A percentile compares a stretch with the other conserved stretches of the same genome.
Evolutionary conservation across 192 early-diverging fungal species (phyloP).

Genomic region (Jimgerdemannia lactiflua): DNA sequence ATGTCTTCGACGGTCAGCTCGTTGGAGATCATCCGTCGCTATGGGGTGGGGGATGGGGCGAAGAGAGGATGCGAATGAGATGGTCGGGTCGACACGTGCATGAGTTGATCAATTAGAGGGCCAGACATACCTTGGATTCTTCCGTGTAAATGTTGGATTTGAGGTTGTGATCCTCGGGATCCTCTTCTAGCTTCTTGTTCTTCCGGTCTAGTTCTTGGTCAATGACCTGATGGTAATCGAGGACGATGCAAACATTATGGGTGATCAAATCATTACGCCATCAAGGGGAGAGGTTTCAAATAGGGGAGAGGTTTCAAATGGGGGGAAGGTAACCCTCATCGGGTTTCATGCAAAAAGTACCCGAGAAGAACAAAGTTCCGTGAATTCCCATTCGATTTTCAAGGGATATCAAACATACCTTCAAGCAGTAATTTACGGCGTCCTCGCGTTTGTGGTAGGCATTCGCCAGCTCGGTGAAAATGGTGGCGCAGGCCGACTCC

Average conservation of each 20-base stretch:
- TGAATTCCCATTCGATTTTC: not conserved
- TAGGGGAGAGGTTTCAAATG: not conserved
- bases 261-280: no score
- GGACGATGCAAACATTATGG: no score
- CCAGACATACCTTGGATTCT: slow-evolving; percentile 50
- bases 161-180: slow-evolving; percentile 51
- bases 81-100: no score
- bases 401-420: slow-evolving; percentile 29
- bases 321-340: not conserved
- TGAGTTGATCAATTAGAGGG: not conserved
- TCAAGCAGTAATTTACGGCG: slow-evolving; percentile 64
- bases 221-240: slow-evolving; percentile 23
- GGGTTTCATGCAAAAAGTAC: not conserved
- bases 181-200: slow-evolving; percentile 46
- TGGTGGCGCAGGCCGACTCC: slow-evolving; percentile 51
- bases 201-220: slow-evolving; percentile 41
- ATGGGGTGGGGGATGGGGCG: slow-evolving; percentile 7
- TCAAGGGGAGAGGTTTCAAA: no score
- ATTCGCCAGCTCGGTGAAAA: slow-evolving; percentile 61
- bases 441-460: slow-evolving; percentile 66
- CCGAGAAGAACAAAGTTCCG: not conserved
- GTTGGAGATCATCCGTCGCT: slow-evolving; percentile 66
- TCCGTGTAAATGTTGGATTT: slow-evolving; percentile 51
- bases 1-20: slow-evolving; percentile 71
- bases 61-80: not conserved